phyloP scores from a whole-genome alignment of 2,329 filamentous ascomycete species.

The Penicillium paneum region DNA sequence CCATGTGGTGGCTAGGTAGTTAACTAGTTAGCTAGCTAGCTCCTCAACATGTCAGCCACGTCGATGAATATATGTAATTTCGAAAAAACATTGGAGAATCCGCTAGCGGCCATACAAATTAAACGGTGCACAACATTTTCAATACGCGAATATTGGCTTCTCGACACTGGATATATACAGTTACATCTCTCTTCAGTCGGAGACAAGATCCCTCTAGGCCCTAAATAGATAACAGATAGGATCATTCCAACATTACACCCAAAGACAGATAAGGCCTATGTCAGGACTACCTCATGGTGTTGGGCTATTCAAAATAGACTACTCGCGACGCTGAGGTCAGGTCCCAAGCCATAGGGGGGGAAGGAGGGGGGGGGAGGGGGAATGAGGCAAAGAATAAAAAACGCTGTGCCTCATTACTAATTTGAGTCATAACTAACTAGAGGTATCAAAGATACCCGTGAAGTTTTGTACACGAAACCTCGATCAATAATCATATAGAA shows the following conservation, averaged over 20 bases:
- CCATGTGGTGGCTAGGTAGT: background rate
- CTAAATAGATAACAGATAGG: no score
- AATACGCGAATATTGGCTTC: background rate
- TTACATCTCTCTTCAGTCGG: no score
- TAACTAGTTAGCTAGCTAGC: background rate
- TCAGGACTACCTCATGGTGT: background rate
- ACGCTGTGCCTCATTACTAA: background rate
- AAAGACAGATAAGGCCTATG: background rate
- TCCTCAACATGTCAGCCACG: background rate
- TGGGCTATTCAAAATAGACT: background rate
- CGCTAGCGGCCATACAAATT: background rate
- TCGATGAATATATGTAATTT: background rate
- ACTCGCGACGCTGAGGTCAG: background rate
- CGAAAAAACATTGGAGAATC: background rate
- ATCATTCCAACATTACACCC: no score
- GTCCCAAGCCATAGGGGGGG: no score
- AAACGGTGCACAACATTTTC: background rate
- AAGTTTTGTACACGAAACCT: slow-evolving; percentile 15
- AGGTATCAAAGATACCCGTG: slow-evolving; percentile 4
- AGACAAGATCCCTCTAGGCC: no score
- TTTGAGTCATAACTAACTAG: background rate
- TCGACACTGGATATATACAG: background rate
- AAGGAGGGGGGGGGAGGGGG: no score
- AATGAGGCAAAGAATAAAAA: background rate
- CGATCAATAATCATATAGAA: background rate